A percentile compares a stretch with the other conserved stretches of the same genome.
phyloP scores from a whole-genome alignment of 768 basidiomycete species.

The Mycena pura region DNA sequence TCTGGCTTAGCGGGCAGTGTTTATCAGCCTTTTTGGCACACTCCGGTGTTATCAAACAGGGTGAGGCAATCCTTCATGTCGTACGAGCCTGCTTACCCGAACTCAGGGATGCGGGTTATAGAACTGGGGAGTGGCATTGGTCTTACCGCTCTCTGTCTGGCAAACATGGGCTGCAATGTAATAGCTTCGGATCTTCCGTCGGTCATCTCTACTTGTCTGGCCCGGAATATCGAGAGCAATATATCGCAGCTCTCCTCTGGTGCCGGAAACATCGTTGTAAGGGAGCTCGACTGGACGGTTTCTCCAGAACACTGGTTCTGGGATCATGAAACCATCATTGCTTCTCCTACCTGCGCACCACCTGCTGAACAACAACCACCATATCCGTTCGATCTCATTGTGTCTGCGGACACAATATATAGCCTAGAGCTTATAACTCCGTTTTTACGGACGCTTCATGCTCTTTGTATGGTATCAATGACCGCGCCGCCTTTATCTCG shows the following conservation, averaged over 20 bases:
- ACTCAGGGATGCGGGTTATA: slow-evolving; percentile 52
- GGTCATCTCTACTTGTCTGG: slow-evolving; percentile 69
- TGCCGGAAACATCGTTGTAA: slow-evolving; percentile 60
- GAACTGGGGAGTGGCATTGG: slow-evolving; percentile 89
- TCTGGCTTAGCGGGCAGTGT: slow-evolving; percentile 86
- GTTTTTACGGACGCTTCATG: slow-evolving; percentile 70
- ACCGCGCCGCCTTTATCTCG: slow-evolving; percentile 34
- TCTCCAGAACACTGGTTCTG: slow-evolving; percentile 62
- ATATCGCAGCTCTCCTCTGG: slow-evolving; percentile 35
- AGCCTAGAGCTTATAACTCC: slow-evolving; percentile 63
- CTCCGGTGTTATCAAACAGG: slow-evolving; percentile 22
- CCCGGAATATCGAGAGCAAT: slow-evolving; percentile 66
- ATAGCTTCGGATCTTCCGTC: slow-evolving; percentile 76
- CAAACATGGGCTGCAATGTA: slow-evolving; percentile 69
- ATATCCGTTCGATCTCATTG: slow-evolving; percentile 73
- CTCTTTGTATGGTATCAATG: slow-evolving; percentile 51
- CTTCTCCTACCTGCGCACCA: slow-evolving; percentile 34
- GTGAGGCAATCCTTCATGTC: not conserved
- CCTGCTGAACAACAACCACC: slow-evolving; percentile 33
- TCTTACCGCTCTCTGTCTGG: slow-evolving; percentile 47
- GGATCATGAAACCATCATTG: slow-evolving; percentile 48
- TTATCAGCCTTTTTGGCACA: slow-evolving; percentile 66
- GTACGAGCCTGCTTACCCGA: not conserved
- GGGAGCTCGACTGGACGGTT: slow-evolving; percentile 76
- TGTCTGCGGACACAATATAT: slow-evolving; percentile 88